phyloP scores from a whole-genome alignment of 176 grass and related monocot genomes.

The Avena sativa region DNA sequence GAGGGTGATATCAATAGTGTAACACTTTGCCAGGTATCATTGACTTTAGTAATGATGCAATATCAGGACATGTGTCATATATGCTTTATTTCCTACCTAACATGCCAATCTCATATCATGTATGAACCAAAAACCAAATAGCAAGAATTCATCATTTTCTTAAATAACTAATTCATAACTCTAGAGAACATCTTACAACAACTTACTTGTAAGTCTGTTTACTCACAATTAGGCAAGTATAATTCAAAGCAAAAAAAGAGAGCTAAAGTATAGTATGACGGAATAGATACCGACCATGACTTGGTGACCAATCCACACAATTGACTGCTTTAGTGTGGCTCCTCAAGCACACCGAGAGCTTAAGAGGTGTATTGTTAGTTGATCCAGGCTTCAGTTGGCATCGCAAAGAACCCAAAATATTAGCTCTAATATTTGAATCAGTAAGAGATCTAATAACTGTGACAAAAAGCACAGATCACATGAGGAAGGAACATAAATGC shows the following conservation, averaged over 20 bases:
- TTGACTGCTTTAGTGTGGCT: too few relatives aligned
- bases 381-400: too few relatives aligned
- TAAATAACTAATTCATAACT: not conserved
- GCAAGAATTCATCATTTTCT: slow-evolving; percentile 1
- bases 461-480: too few relatives aligned
- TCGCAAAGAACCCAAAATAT: too few relatives aligned
- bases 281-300: too few relatives aligned
- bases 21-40: not conserved
- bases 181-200: not conserved
- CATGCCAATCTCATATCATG: not conserved
- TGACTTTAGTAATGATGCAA: not conserved
- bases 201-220: not conserved
- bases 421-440: too few relatives aligned
- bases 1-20: too few relatives aligned
- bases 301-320: too few relatives aligned
- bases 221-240: not conserved
- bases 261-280: slow-evolving; percentile 26
- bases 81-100: not conserved
- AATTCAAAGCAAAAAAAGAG: not conserved
- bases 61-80: not conserved
- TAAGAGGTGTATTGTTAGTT: too few relatives aligned
- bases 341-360: too few relatives aligned
- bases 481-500: too few relatives aligned
- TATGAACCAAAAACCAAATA: not conserved
- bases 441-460: too few relatives aligned